Percentiles rank a stretch among this genome's conserved stretches.
phyloP scores from a whole-genome alignment of 2,329 filamentous ascomycete genomes.

The Aspergillus bombycis region DNA sequence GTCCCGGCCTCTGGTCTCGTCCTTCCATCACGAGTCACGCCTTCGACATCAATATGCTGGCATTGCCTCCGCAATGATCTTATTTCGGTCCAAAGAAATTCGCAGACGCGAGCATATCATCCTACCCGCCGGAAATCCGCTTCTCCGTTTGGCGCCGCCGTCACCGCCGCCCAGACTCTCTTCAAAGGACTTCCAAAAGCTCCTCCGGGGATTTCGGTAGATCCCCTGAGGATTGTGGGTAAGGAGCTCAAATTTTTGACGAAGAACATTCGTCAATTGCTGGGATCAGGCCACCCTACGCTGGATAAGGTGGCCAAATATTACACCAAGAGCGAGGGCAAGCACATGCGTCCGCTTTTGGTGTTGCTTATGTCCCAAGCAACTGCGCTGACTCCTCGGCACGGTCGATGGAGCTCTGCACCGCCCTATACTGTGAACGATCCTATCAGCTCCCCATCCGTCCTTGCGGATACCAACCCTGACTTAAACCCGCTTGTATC shows the following conservation, averaged over 20 bases:
- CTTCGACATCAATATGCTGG: constrained; percentile 40
- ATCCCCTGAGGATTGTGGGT: constrained; percentile 85
- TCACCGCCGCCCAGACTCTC: constrained; percentile 56
- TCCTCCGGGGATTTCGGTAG: constrained; percentile 68
- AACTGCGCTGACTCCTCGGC: constrained; percentile 76
- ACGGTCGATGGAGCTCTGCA: constrained; percentile 45
- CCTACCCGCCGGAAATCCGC: constrained; percentile 43
- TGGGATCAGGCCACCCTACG: constrained; percentile 91
- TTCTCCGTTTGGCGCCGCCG: constrained; percentile 48
- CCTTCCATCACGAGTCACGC: constrained; percentile 33
- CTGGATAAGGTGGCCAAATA: constrained; percentile 96
- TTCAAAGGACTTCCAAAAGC: constrained; percentile 48
- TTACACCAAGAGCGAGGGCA: constrained; percentile 94
- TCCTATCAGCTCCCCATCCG: constrained; percentile 61
- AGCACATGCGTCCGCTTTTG: constrained; percentile 92
- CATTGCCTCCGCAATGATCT: constrained; percentile 46
- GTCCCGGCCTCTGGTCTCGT: constrained; percentile 41
- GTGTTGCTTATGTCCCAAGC: constrained; percentile 96
- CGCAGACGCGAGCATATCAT: constrained; percentile 43
- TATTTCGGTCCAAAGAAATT: constrained; percentile 24
- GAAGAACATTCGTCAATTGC: constrained; percentile 88
- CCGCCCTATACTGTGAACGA: constrained; percentile 55
- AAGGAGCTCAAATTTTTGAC: constrained; percentile 97
- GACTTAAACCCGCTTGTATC: constrained; percentile 60
- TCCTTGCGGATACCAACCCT: constrained; percentile 83